Conservation (phyloP, 441 rosid species). For the Pelargonium citronellum region DNA sequence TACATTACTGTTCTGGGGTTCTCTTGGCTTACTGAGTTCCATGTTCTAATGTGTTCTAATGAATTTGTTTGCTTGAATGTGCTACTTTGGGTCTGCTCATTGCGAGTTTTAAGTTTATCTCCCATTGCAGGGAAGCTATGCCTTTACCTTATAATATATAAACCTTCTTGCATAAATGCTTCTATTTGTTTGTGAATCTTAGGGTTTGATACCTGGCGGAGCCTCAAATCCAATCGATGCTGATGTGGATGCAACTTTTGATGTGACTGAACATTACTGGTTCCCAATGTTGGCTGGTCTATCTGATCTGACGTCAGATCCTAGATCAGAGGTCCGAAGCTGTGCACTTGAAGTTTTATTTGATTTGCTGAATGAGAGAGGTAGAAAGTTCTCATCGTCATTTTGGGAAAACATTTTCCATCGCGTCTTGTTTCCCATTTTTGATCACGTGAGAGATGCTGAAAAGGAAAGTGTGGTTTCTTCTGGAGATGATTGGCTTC, state of each 20-base stretch:
- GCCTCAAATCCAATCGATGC: conserved; percentile 69
- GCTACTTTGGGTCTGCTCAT: not conserved
- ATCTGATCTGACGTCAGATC: conserved; percentile 93
- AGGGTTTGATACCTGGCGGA: conserved; percentile 98
- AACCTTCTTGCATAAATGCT: conserved; percentile 13
- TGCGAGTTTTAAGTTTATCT: not conserved
- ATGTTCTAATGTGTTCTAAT: not conserved
- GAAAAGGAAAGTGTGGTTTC: conserved; percentile 74
- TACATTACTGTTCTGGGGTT: not conserved
- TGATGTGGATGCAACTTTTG: conserved; percentile 52
- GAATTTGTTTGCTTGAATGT: not conserved
- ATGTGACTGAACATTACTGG: conserved; percentile 98
- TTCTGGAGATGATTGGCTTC: conserved; percentile 81
- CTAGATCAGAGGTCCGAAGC: conserved; percentile 90
- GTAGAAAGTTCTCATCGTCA: conserved; percentile 82
- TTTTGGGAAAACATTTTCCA: conserved; percentile 99
- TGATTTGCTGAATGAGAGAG: conserved; percentile 97
- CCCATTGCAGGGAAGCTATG: conserved; percentile 15
- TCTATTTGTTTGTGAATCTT: conserved; percentile 22
- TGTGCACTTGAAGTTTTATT: conserved; percentile 98
- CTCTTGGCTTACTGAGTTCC: not conserved
- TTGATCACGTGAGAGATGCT: conserved; percentile 93
- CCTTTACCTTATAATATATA: conserved; percentile 10
- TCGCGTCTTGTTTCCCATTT: conserved; percentile 96
- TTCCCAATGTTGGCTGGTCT: conserved; percentile 99